Evolutionary conservation across 176 grass and related monocot genomes (phyloP).

Genomic region (Poa pratensis): DNA sequence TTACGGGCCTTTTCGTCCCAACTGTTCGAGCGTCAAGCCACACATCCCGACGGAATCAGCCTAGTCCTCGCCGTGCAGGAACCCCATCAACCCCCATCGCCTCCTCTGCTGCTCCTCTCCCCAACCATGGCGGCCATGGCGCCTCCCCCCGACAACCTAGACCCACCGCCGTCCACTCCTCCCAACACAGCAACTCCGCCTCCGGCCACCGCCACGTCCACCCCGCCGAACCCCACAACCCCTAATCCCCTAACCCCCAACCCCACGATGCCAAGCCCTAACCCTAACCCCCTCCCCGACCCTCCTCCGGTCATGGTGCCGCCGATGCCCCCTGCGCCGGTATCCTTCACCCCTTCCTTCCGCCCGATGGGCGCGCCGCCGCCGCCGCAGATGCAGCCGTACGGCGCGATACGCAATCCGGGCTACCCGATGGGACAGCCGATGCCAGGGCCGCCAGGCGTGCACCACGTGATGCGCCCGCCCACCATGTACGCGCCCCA

Average conservation of each 20-base stretch:
- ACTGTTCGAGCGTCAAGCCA: background rate
- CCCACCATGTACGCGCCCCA: constrained; percentile 54
- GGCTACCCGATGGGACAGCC: constrained; percentile 52
- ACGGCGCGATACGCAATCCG: constrained; percentile 50
- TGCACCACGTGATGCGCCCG: constrained; percentile 49
- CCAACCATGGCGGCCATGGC: constrained; percentile 57
- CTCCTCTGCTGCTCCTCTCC: constrained; percentile 24
- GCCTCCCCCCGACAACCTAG: constrained; percentile 50
- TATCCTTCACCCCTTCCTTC: constrained; percentile 49
- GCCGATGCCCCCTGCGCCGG: constrained; percentile 35
- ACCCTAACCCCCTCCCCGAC: constrained; percentile 41
- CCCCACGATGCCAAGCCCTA: constrained; percentile 34
- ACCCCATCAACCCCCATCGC: background rate
- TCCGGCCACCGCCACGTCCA: constrained; percentile 14
- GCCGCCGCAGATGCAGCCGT: constrained; percentile 47
- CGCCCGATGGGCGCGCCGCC: constrained; percentile 50
- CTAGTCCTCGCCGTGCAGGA: background rate
- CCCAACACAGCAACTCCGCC: constrained; percentile 27
- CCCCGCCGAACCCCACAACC: constrained; percentile 36
- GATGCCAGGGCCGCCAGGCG: constrained; percentile 53
- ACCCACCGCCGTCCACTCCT: constrained; percentile 44
- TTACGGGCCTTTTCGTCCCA: too few species aligned
- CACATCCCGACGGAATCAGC: background rate
- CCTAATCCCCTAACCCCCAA: background rate
- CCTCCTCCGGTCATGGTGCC: constrained; percentile 36